These are phyloP conservation scores for Mycena belliarum DNA, from an alignment of 768 basidiomycete species.

Conservation along the genomic window DNA sequence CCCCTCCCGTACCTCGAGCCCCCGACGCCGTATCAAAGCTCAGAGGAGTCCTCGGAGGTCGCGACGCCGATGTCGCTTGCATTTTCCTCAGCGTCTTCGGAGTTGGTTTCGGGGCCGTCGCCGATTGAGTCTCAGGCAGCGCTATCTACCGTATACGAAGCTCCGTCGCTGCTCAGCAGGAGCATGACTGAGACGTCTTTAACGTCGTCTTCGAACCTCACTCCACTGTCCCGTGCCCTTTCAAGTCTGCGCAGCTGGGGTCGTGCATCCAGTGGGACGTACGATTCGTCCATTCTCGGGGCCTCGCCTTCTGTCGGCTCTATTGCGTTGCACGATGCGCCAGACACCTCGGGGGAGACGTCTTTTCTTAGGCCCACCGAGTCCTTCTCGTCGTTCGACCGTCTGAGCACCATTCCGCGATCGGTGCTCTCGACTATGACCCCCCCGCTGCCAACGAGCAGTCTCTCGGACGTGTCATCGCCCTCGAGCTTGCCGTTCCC, in stretches of 20 bases:
- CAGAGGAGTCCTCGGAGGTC: slow-evolving; percentile 23
- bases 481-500: slow-evolving; percentile 14
- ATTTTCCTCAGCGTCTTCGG: slow-evolving; percentile 28
- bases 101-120: slow-evolving; percentile 32
- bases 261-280: slow-evolving; percentile 64
- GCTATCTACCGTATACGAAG: slow-evolving; percentile 6
- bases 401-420: slow-evolving; percentile 47
- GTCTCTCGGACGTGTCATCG: slow-evolving; percentile 18
- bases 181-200: slow-evolving; percentile 12
- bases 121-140: slow-evolving; percentile 25
- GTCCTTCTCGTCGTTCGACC: slow-evolving; percentile 42
- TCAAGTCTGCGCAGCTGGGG: slow-evolving; percentile 45
- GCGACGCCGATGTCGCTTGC: slow-evolving; percentile 33
- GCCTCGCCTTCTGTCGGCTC: slow-evolving; percentile 67
- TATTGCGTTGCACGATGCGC: slow-evolving; percentile 56
- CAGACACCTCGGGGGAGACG: slow-evolving; percentile 71
- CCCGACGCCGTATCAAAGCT: slow-evolving; percentile 10
- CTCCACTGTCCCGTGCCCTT: slow-evolving; percentile 29
- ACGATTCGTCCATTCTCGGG: slow-evolving; percentile 73
- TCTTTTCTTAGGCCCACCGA: slow-evolving; percentile 67
- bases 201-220: slow-evolving; percentile 15
- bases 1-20: slow-evolving; percentile 12
- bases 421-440: slow-evolving; percentile 34
- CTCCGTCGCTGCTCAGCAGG: slow-evolving; percentile 13
- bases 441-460: slow-evolving; percentile 22